phyloP scores from a whole-genome alignment of 116 monocot genomes.

The Thalassia testudinum region DNA sequence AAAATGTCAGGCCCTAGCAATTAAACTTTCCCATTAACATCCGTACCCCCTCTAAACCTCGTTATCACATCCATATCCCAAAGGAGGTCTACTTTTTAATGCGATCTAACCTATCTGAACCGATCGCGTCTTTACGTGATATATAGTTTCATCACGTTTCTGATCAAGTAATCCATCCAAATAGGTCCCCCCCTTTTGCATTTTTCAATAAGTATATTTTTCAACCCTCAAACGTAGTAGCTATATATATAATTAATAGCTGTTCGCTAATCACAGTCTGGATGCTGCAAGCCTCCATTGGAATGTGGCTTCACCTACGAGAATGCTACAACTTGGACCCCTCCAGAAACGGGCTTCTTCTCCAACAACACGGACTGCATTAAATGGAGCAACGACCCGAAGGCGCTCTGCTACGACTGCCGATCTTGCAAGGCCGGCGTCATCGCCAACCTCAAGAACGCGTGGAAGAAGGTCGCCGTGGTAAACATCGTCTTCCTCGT shows the following conservation, averaged over 20 bases:
- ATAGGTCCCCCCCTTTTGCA: too few relatives aligned
- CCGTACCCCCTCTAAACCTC: too few relatives aligned
- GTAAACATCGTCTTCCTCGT: conserved; percentile 20
- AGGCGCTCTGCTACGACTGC: conserved; percentile 21
- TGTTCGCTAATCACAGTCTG: conserved; percentile 58
- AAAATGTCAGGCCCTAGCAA: too few relatives aligned
- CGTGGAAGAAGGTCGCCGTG: conserved; percentile 18
- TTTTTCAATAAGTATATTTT: too few relatives aligned
- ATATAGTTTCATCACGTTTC: too few relatives aligned
- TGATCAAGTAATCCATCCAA: too few relatives aligned
- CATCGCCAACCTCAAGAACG: conserved; percentile 18
- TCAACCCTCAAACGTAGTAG: too few relatives aligned
- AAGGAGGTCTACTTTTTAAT: too few relatives aligned
- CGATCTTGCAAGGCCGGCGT: conserved; percentile 39
- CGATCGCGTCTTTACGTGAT: too few relatives aligned
- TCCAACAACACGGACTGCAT: conserved; percentile 15
- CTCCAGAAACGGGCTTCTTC: neutral
- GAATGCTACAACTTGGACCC: conserved; percentile 16
- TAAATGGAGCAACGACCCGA: conserved; percentile 14
- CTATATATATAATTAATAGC: neutral
- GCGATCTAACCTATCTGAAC: too few relatives aligned
- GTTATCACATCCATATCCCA: too few relatives aligned
- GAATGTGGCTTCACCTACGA: conserved; percentile 14
- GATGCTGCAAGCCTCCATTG: conserved; percentile 35
- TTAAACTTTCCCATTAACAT: too few relatives aligned